Evolutionary conservation across 2,329 filamentous ascomycete species (phyloP).

Genomic region (Aspergillus eucalypticola): DNA sequence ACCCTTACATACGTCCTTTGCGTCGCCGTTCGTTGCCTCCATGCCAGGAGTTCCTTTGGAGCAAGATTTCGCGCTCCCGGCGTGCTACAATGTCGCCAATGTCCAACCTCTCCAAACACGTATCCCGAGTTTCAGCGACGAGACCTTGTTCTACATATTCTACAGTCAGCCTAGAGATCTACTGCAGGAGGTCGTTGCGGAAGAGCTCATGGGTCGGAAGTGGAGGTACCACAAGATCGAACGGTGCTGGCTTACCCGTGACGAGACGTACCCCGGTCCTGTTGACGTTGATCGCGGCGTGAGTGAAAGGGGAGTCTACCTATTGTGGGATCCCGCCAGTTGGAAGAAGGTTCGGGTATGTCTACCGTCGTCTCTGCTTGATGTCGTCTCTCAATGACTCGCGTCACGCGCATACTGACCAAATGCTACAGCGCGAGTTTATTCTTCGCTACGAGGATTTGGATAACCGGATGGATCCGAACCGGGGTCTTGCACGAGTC

Average conservation of each 20-base stretch:
- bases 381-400: not conserved
- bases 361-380: slow-evolving; percentile 8
- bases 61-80: slow-evolving; percentile 63
- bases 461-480: slow-evolving; percentile 49
- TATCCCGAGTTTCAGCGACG: slow-evolving; percentile 60
- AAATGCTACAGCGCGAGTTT: slow-evolving; percentile 45
- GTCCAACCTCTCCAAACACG: slow-evolving; percentile 62
- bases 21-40: slow-evolving; percentile 62
- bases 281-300: slow-evolving; percentile 50
- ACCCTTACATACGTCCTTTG: slow-evolving; percentile 64
- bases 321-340: slow-evolving; percentile 51
- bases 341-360: slow-evolving; percentile 54
- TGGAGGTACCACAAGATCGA: slow-evolving; percentile 57
- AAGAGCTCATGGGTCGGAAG: slow-evolving; percentile 59
- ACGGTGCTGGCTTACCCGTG: slow-evolving; percentile 53
- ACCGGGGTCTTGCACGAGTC: slow-evolving; percentile 37
- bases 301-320: slow-evolving; percentile 53
- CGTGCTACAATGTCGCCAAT: slow-evolving; percentile 66
- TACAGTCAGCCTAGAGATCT: slow-evolving; percentile 67
- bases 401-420: slow-evolving; percentile 16
- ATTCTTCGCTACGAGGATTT: slow-evolving; percentile 52
- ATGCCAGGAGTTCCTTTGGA: slow-evolving; percentile 59
- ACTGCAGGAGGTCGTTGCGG: slow-evolving; percentile 65
- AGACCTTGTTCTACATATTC: slow-evolving; percentile 70
- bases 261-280: slow-evolving; percentile 49